Evolutionary conservation across 345 rosid genomes (phyloP), one percentile per base, ranked within the genome.

Genomic region (Microthlaspi erraticum): DNA sequence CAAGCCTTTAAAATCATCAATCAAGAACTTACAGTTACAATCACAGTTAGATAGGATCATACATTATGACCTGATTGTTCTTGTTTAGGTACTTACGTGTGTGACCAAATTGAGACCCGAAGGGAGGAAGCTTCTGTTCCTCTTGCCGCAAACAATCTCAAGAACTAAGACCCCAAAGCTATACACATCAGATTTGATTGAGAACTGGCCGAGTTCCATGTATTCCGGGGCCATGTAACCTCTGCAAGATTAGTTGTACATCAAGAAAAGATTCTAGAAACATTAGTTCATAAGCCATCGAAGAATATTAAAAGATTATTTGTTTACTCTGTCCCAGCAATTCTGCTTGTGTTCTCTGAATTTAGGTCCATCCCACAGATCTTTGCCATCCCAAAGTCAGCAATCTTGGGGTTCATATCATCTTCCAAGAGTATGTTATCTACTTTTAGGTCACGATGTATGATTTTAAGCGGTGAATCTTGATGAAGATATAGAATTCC

Each of bases 371-470:
- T 37, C 7, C 63, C 63, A 58, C 38, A 58, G 17, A 58, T 58
- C 46, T 63, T 55, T 2, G 64, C 72, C 63, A 68, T 44, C 1
- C 72, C 64, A 7, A 68, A 68, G n/a, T 68, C 72, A 1, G 72
- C 53, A 0, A 68, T 44, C 12, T 76, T 76, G 0, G 76, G 66
- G 10, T 50, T 76, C 79, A 70, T 56, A 0, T 64, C 45, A 0
- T 39, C 52, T 37, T 76, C 79, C 41, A 76, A 32, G 39, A 76
- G 74, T 46, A 76, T 70, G 50, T 76, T 76, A 71, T 75, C 43
- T 0, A 75, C 76, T 64, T 76, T 76, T 20, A 76, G 79, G 14
- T 76, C 79, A 29, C 75, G 69, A 18, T 76, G 79, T 42, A 76
- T 76, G 32, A 76, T 70, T 1, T 18, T 64, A 7, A 70, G 49